Evolutionary conservation across 1,139 yeast genomes (phyloP), one percentile per base, ranked within the genome.

Genomic region (Candida sp.): DNA sequence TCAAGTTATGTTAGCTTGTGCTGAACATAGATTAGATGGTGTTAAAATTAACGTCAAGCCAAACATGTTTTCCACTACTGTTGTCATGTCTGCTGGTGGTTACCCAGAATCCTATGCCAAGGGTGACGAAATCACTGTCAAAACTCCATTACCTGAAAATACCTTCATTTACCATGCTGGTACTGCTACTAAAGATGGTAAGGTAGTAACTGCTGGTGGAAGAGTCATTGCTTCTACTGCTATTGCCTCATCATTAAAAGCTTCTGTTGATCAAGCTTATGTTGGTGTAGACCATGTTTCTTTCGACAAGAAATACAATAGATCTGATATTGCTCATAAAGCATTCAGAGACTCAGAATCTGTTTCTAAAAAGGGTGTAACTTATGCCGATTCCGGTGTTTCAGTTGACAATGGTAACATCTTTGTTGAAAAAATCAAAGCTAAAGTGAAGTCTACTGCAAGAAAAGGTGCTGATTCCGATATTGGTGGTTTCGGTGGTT

Each of bases 401-500:
- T 89, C 97, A 39, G 97, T 95, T 41, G 99, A 93, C 60, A 86
- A 87, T 51, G 99, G 99, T 54, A 93, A 93, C 67, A 65, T 77
- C 56, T 79, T 95, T 49, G 98, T 95, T 38, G 91, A 91, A 62
- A 82, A 84, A 56, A 95, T 95, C 66, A 95, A 95, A 69, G 81
- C 84, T 42, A 82, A 85, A 66, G 99, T 95, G 42, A 88, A 87
- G 66, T 85, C 96, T n/a, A 95, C 99, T 21, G 84, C 87, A 37
- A 85, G 99, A 67, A 76, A 95, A 30, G 99, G 99, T 57, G 95
- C 99, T 38, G 97, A 93, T 61, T 89, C 98, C 21, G 97, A 90
- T 55, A 93, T 95, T 55, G 99, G 99, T 61, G 99, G 99, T 4
- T 95, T 95, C 60, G 99, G 99, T 52, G 99, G 99, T 52, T 72